Conservation (phyloP, 177 flowering plant species). For the Tripterygium wilfordii region DNA sequence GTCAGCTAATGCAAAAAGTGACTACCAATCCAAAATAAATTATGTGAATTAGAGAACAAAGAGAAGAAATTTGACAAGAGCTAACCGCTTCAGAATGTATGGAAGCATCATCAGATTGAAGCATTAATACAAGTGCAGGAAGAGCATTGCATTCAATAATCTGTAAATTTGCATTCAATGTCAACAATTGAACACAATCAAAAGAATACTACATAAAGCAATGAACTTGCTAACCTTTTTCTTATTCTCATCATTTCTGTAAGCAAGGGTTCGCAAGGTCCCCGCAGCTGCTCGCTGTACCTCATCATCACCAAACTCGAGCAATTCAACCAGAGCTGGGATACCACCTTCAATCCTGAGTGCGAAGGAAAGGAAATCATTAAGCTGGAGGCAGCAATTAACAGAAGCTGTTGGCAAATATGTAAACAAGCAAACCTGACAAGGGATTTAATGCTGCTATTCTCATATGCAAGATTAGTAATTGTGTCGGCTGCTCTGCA, state of each 20-base stretch:
- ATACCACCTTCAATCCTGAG: constrained; percentile 81
- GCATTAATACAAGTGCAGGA: constrained; percentile 88
- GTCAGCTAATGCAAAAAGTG: constrained; percentile 5
- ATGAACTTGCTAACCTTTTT: constrained; percentile 54
- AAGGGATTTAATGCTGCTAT: constrained; percentile 57
- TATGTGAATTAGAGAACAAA: not conserved
- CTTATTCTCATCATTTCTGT: constrained; percentile 87
- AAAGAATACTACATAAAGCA: not conserved
- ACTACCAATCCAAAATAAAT: not conserved
- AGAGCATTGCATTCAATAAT: constrained; percentile 96
- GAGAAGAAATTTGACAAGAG: not conserved
- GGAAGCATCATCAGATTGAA: constrained; percentile 81
- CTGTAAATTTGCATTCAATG: constrained; percentile 30
- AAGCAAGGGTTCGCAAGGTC: constrained; percentile 83
- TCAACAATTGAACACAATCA: not conserved
- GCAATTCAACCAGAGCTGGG: constrained; percentile 85
- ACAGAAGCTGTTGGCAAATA: too few species aligned
- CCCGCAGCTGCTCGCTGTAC: constrained; percentile 94
- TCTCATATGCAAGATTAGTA: constrained; percentile 90
- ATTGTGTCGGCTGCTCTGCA: constrained; percentile 88
- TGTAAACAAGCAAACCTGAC: constrained; percentile 57
- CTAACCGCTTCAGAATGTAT: constrained; percentile 96
- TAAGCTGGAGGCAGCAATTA: too few species aligned
- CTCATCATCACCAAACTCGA: constrained; percentile 60
- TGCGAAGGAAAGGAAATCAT: constrained; percentile 5